A percentile compares a stretch with the other conserved stretches of the same genome.
Evolutionary conservation across 495 filamentous ascomycete genomes (phyloP).

Genomic region (Hypoxylon fuscum): DNA sequence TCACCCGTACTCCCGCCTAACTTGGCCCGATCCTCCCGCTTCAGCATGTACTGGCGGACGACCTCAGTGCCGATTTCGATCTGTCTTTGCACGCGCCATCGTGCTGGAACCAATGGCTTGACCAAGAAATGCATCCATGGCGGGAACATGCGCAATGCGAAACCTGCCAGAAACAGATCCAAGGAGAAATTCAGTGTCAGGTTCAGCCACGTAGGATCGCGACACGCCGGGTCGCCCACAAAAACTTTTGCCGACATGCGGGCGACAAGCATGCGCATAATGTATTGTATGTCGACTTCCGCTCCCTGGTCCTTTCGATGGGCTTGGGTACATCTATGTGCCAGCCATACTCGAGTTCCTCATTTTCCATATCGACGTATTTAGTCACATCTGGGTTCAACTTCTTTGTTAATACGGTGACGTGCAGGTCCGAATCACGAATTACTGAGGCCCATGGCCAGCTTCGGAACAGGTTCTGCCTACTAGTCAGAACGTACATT

Average conservation of each 20-base stretch:
- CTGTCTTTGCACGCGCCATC: background rate
- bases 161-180: constrained; percentile 51
- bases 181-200: constrained; percentile 56
- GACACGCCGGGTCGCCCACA: constrained; percentile 51
- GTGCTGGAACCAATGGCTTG: constrained; percentile 3
- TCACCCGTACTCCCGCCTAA: no score
- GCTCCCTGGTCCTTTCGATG: background rate
- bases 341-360: constrained; percentile 17
- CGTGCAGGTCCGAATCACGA: constrained; percentile 4
- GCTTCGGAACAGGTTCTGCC: background rate
- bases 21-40: no score
- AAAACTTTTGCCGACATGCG: constrained; percentile 55
- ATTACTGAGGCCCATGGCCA: background rate
- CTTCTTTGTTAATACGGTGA: constrained; percentile 2
- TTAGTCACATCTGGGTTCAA: constrained; percentile 3
- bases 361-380: constrained; percentile 3
- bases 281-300: constrained; percentile 11
- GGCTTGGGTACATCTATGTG: constrained; percentile 6
- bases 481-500: no score
- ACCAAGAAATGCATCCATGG: constrained; percentile 3
- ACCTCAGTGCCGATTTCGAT: no score
- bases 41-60: no score
- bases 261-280: constrained; percentile 45
- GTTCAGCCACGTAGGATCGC: constrained; percentile 57
- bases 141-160: constrained; percentile 19